Conservation (phyloP, 2,329 filamentous ascomycete genomes). For the Emergomyces pasteurianus region DNA sequence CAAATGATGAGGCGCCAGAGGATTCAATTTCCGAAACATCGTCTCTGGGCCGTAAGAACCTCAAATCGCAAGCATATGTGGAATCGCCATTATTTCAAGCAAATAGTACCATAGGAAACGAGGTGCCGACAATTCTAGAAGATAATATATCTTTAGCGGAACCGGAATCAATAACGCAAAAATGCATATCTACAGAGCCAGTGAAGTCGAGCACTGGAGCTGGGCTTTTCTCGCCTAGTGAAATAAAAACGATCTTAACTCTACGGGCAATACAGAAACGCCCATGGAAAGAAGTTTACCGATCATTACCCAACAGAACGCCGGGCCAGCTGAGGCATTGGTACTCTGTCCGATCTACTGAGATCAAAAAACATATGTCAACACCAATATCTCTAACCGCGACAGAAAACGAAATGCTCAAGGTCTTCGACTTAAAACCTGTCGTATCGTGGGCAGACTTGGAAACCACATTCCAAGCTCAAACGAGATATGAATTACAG, state of each 20-base stretch:
- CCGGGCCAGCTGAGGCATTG: constrained; percentile 6
- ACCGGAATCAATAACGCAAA: neutral
- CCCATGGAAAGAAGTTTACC: constrained; percentile 7
- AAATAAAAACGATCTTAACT: constrained; percentile 7
- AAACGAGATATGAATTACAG: constrained; percentile 5
- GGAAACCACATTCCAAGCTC: constrained; percentile 4
- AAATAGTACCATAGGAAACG: neutral
- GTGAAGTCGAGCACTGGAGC: neutral
- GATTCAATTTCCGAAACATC: neutral
- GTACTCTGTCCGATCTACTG: constrained; percentile 7
- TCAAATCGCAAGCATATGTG: neutral
- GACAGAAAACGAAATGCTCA: neutral
- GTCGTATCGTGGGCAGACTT: constrained; percentile 6
- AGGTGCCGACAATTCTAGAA: neutral
- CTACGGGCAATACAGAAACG: constrained; percentile 5
- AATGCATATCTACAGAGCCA: neutral
- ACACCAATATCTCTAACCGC: neutral
- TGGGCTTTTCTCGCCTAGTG: constrained; percentile 2
- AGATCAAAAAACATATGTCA: neutral
- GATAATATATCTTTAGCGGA: neutral
- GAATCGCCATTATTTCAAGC: neutral
- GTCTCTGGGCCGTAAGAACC: neutral
- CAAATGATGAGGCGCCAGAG: neutral
- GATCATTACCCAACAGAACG: constrained; percentile 4
- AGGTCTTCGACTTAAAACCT: constrained; percentile 1